Evolutionary conservation across 768 basidiomycete genomes (phyloP).

Genomic region (Psilocybe cubensis): DNA sequence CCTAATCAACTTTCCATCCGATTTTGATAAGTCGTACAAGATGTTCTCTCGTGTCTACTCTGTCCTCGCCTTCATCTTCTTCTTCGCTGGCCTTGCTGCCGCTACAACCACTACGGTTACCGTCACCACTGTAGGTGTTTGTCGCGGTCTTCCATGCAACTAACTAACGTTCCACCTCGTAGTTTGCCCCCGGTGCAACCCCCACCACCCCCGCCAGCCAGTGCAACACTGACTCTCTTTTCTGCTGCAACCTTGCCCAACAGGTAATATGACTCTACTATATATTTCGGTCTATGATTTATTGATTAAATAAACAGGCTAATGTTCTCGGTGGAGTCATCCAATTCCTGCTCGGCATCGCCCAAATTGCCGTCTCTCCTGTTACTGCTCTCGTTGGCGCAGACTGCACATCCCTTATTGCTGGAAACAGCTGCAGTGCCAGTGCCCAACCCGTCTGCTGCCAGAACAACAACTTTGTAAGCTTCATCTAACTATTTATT

Average conservation of each 20-base stretch:
- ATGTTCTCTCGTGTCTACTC: background rate
- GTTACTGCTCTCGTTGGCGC: slow-evolving; percentile 1
- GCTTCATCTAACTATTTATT: background rate
- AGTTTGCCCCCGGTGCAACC: background rate
- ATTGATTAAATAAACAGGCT: background rate
- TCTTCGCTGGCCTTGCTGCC: slow-evolving; percentile 1
- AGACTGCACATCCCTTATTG: slow-evolving; percentile 17
- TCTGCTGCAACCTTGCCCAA: slow-evolving; percentile 14
- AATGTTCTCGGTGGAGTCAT: background rate
- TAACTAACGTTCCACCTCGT: background rate
- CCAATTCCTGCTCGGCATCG: background rate
- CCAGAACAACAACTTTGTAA: slow-evolving; percentile 20
- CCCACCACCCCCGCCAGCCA: slow-evolving; percentile 16
- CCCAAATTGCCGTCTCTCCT: background rate
- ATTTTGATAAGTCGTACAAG: background rate
- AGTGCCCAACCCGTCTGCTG: slow-evolving; percentile 25
- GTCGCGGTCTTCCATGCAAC: background rate
- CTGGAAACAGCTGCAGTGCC: slow-evolving; percentile 17
- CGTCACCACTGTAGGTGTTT: slow-evolving; percentile 13
- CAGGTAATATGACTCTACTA: background rate
- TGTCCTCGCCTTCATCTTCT: background rate
- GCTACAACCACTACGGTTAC: slow-evolving; percentile 16
- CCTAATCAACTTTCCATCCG: background rate
- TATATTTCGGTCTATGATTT: background rate
- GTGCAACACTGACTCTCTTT: slow-evolving; percentile 14